phyloP scores from a whole-genome alignment of 495 filamentous ascomycete species.

The Penicillium flavigenum region DNA sequence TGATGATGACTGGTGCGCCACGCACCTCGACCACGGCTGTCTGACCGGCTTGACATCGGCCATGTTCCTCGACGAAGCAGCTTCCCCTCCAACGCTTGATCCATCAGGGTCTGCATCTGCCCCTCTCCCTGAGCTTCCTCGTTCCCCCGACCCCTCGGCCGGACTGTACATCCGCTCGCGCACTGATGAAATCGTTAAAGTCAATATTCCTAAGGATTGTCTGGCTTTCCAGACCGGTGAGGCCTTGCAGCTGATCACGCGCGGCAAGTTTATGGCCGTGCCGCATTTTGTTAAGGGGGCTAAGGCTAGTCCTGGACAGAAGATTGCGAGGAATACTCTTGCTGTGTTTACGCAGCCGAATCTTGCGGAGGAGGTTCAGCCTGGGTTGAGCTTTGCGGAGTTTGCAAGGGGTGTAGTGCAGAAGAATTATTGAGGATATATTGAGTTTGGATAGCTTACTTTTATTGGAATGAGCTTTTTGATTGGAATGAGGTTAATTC shows the following conservation, averaged over 20 bases:
- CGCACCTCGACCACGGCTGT: conserved; percentile 91
- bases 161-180: conserved; percentile 92
- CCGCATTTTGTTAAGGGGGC: conserved; percentile 91
- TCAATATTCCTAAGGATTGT: conserved; percentile 85
- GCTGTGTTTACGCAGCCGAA: conserved; percentile 98
- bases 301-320: conserved; percentile 31
- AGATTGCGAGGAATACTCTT: conserved; percentile 84
- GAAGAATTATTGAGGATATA: conserved; percentile 60
- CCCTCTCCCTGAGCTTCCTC: conserved; percentile 62
- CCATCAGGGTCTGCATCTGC: conserved; percentile 18
- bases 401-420: conserved; percentile 83
- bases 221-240: conserved; percentile 97
- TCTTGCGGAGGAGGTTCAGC: conserved; percentile 77
- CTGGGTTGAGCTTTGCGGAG: conserved; percentile 74
- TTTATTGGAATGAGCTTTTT: too few relatives aligned
- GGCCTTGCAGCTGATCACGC: conserved; percentile 83
- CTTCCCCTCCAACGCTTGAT: conserved; percentile 38
- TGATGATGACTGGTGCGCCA: conserved; percentile 94
- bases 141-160: conserved; percentile 75
- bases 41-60: conserved; percentile 90
- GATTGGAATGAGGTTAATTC: background rate
- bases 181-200: conserved; percentile 72
- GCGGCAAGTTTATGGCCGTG: conserved; percentile 86
- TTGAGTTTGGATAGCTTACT: background rate
- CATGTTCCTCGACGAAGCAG: conserved; percentile 88